Base-by-base conservation (phyloP, 768 basidiomycete genomes). In the Collybia mongolica region DNA sequence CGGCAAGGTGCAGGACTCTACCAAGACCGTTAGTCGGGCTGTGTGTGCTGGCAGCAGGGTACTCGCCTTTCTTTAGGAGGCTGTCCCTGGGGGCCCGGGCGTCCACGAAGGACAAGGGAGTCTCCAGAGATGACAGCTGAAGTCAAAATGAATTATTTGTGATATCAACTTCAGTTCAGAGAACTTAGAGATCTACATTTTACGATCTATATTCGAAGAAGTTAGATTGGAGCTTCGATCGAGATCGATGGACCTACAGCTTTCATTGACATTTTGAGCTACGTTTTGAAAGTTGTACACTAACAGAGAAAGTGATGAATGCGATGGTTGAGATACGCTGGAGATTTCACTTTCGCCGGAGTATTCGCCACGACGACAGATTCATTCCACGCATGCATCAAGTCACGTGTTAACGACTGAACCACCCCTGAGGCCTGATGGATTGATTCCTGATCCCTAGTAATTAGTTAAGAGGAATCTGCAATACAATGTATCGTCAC, bases 101-200 rank as follows among this genome's bases (percentile, higher is more conserved):
- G 79, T 56, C 80, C 86, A 68, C 93, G 85, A 47, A 97, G 73
- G 50, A 96, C 79, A 50, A 95, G 81, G 37, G 93, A 88, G 67
- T 96, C 94, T 32, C 92, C 93, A 39, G 93, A 96, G 54, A 91
- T 81, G 59, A 90, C 92, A 62, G 90, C 93, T 93, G 65, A 47
- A n/a, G 45, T 42, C 17, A 12, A 35, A 44, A 17, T 26, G 48
- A 26, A 14, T 22, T 12, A 35, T 23, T 18, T 3, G 23, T 12
- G 20, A 23, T 28, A 9, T 47, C 19, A 24, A 19, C 6, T 39
- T 18, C 15, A 19, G 17, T 39, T 18, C 15, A 39, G n/a, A 43
- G 24, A 19, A 32, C 32, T 19, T 45, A 42, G 36, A 11, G 35
- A 71, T 67, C 48, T 62, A 83, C 80, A 82, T 75, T 84, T 83